Conservation (phyloP, 257 asterid species). For the Solanum arcanum region DNA sequence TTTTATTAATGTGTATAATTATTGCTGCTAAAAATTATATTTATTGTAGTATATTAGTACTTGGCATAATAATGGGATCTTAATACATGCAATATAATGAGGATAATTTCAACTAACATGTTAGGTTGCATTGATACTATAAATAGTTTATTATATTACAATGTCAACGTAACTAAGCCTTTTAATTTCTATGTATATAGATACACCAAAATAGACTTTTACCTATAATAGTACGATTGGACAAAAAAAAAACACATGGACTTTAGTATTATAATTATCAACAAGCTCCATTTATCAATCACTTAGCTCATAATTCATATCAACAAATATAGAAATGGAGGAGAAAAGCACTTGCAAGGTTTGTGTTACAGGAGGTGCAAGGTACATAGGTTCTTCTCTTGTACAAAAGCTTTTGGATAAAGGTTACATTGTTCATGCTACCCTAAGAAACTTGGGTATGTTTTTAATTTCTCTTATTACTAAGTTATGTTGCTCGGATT, state of each 20-base stretch:
- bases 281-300: neutral
- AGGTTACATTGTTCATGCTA: slow-evolving; percentile 64
- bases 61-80: neutral
- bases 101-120: too few relatives aligned
- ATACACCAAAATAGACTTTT: too few relatives aligned
- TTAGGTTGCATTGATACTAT: too few relatives aligned
- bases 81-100: too few relatives aligned
- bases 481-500: neutral
- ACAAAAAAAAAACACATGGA: neutral
- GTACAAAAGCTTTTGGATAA: slow-evolving; percentile 31
- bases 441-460: slow-evolving; percentile 44
- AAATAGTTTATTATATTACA: too few relatives aligned
- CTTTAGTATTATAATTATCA: neutral
- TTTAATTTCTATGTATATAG: neutral
- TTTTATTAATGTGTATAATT: too few relatives aligned
- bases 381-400: slow-evolving; percentile 54
- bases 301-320: neutral
- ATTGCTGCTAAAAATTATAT: too few relatives aligned
- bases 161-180: neutral
- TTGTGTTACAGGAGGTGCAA: slow-evolving; percentile 63
- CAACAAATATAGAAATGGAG: neutral
- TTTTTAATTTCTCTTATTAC: neutral
- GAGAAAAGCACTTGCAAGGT: slow-evolving; percentile 19
- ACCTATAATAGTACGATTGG: neutral
- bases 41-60: too few relatives aligned